Conservation (phyloP, 1,284 basidiomycete genomes). For the Trametes pubescens region DNA sequence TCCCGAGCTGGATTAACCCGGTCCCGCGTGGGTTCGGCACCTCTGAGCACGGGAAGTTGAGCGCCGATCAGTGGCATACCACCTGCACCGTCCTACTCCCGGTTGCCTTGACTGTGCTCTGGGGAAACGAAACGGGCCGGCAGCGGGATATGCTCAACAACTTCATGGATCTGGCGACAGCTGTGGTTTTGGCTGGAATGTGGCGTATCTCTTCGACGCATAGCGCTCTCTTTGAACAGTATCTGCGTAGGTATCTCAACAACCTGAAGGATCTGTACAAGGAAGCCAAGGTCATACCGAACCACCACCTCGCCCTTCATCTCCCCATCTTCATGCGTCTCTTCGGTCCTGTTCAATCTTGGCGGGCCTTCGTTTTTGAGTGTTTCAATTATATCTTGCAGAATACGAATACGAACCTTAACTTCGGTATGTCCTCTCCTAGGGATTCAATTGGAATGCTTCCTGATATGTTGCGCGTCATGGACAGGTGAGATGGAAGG, state of each 20-base stretch:
- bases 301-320: not conserved
- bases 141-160: conserved; percentile 2
- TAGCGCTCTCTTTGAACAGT: not conserved
- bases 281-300: not conserved
- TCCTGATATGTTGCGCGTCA: too few relatives aligned
- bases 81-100: not conserved
- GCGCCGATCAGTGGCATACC: conserved; percentile 1
- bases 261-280: not conserved
- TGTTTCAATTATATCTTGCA: not conserved
- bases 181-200: not conserved
- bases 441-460: too few relatives aligned
- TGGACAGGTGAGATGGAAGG: too few relatives aligned
- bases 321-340: not conserved
- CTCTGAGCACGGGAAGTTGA: not conserved
- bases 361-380: not conserved
- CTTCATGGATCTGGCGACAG: not conserved
- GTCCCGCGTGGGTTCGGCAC: not conserved
- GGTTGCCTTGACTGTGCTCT: not conserved
- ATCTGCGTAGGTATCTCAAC: not conserved
- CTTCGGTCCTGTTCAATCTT: not conserved
- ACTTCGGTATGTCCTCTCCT: not conserved
- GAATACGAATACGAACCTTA: not conserved
- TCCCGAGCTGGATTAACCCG: not conserved
- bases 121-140: conserved; percentile 1
- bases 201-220: not conserved